These are phyloP conservation scores for Oryza punctata DNA, from an alignment of 176 grass and related monocot species.

Conservation along the genomic window DNA sequence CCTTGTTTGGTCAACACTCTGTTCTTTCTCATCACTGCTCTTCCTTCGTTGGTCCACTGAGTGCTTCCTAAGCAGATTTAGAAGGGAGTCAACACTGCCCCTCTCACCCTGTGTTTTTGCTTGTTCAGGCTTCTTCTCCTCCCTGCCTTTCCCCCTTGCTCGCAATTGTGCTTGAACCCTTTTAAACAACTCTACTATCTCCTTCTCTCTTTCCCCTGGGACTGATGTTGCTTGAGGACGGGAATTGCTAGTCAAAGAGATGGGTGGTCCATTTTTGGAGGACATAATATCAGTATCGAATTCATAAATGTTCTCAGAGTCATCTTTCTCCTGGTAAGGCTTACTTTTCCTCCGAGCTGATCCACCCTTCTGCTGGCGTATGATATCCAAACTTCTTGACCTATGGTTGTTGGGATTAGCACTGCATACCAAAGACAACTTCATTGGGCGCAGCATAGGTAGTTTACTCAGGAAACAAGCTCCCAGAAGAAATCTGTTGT, in stretches of 20 bases:
- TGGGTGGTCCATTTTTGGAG: slow-evolving; percentile 70
- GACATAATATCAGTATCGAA: slow-evolving; percentile 53
- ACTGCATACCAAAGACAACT: slow-evolving; percentile 46
- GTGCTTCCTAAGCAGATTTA: slow-evolving; percentile 74
- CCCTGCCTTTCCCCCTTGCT: slow-evolving; percentile 48
- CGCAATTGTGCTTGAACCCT: slow-evolving; percentile 70
- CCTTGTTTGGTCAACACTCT: slow-evolving; percentile 41
- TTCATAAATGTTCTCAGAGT: slow-evolving; percentile 59
- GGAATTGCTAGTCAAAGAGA: slow-evolving; percentile 51
- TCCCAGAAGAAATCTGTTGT: slow-evolving; percentile 35
- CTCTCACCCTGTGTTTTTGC: slow-evolving; percentile 61
- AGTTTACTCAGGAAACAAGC: slow-evolving; percentile 45
- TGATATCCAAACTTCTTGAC: slow-evolving; percentile 34
- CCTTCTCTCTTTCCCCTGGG: slow-evolving; percentile 69
- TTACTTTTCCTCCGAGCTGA: slow-evolving; percentile 50
- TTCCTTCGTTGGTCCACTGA: slow-evolving; percentile 59
- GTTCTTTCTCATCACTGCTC: slow-evolving; percentile 44
- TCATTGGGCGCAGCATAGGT: slow-evolving; percentile 37
- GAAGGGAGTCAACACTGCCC: slow-evolving; percentile 70
- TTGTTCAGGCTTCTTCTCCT: slow-evolving; percentile 70
- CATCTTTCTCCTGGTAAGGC: slow-evolving; percentile 65
- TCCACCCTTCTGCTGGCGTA: slow-evolving; percentile 33
- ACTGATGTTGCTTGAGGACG: slow-evolving; percentile 51
- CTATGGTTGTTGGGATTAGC: slow-evolving; percentile 56
- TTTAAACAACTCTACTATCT: slow-evolving; percentile 83